These are phyloP conservation scores for Kockiozyma suomiensis DNA, from an alignment of 805 yeast genomes.

Conservation along the genomic window DNA sequence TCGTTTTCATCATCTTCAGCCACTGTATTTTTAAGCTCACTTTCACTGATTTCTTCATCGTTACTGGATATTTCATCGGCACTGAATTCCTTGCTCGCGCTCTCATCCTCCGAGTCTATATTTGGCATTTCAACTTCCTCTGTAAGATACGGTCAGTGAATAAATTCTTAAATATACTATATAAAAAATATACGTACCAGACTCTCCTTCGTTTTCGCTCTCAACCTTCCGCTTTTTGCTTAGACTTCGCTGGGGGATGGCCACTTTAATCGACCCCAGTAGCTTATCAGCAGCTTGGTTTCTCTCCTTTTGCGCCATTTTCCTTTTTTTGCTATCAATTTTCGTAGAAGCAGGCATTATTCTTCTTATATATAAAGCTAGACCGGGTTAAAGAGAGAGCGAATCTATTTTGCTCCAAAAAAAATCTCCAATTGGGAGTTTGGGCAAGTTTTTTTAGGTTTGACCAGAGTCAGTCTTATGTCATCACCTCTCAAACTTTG, in stretches of 20 bases:
- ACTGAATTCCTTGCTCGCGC: conserved; percentile 13
- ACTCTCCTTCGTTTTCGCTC: conserved; percentile 2
- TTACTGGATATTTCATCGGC: conserved; percentile 20
- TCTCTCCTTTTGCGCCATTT: conserved; percentile 5
- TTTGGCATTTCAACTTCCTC: conserved; percentile 18
- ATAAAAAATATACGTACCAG: neutral
- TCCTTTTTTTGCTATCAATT: conserved; percentile 1
- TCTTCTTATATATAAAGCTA: too few species aligned
- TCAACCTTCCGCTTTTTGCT: conserved; percentile 16
- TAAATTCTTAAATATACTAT: neutral
- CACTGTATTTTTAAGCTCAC: conserved; percentile 32
- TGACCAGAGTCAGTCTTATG: neutral
- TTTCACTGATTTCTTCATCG: conserved; percentile 21
- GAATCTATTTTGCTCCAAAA: neutral
- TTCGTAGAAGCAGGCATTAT: conserved; percentile 2
- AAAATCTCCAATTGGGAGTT: neutral
- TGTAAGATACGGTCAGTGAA: neutral
- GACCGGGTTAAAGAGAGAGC: neutral
- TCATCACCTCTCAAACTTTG: neutral
- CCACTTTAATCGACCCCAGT: neutral
- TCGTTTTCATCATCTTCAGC: conserved; percentile 34
- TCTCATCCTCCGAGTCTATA: conserved; percentile 20
- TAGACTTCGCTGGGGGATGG: neutral
- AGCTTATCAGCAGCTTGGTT: neutral
- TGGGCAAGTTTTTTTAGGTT: neutral